These are phyloP conservation scores for Trichoderma brevicompactum DNA, from an alignment of 2,329 filamentous ascomycete species.

Conservation along the genomic window DNA sequence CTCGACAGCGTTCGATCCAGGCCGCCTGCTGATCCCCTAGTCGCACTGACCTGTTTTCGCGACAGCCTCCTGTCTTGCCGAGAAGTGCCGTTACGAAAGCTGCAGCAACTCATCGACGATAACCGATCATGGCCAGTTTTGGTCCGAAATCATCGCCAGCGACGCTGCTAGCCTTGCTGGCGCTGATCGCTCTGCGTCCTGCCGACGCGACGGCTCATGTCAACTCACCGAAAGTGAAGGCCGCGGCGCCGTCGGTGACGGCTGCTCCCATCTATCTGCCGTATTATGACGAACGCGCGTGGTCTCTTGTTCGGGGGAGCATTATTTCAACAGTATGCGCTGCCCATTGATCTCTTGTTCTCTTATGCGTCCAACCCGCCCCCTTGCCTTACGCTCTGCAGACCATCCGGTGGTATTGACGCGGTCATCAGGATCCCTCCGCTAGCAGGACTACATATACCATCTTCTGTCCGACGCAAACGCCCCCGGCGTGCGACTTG, in stretches of 20 bases:
- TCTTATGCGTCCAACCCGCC: background rate
- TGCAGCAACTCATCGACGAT: background rate
- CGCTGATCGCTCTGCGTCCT: constrained; percentile 30
- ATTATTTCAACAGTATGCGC: constrained; percentile 48
- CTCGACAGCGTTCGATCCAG: too few relatives aligned
- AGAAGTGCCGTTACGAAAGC: background rate
- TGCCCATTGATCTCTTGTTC: background rate
- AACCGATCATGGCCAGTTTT: background rate
- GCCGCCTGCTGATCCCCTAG: background rate
- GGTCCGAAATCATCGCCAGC: constrained; percentile 20
- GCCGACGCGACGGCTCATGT: constrained; percentile 32
- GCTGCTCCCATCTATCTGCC: constrained; percentile 53
- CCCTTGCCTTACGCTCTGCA: background rate
- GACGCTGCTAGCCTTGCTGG: constrained; percentile 37
- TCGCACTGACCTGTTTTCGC: background rate
- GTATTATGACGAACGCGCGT: constrained; percentile 48
- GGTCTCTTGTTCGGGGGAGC: constrained; percentile 52
- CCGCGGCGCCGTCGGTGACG: constrained; percentile 39
- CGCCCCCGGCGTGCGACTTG: constrained; percentile 49
- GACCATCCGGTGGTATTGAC: constrained; percentile 9
- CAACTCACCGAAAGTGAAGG: constrained; percentile 5
- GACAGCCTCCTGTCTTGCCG: background rate
- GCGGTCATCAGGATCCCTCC: constrained; percentile 40
- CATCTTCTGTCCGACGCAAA: constrained; percentile 52
- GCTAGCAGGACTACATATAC: constrained; percentile 51